Evolutionary conservation across 2,329 filamentous ascomycete species (phyloP).

Genomic region (Fusarium chuoi): DNA sequence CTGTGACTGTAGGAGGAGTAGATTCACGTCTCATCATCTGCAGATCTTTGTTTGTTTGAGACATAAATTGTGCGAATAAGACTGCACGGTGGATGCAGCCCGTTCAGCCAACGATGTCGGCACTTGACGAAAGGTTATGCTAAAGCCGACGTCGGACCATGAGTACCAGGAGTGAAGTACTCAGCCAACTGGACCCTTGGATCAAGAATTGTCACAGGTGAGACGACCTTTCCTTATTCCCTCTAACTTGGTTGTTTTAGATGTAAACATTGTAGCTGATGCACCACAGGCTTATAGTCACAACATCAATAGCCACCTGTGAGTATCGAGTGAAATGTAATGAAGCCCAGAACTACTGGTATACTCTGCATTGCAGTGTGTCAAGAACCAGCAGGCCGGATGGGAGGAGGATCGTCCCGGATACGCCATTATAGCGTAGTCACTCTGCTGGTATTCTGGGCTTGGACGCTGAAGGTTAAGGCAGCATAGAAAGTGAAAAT

Average conservation of each 20-base stretch:
- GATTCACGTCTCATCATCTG: not conserved
- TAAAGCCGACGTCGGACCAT: not conserved
- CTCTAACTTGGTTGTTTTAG: not conserved
- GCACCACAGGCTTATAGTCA: not conserved
- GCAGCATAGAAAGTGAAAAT: not conserved
- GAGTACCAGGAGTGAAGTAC: not conserved
- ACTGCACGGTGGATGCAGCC: not conserved
- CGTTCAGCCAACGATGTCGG: slow-evolving; percentile 12
- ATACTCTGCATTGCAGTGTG: not conserved
- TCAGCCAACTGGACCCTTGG: not conserved
- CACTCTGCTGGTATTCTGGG: slow-evolving; percentile 27
- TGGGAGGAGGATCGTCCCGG: slow-evolving; percentile 37
- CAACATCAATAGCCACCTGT: not conserved
- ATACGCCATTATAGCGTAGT: slow-evolving; percentile 37
- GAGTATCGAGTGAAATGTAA: not conserved
- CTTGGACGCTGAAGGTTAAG: slow-evolving; percentile 4
- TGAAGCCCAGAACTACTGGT: not conserved
- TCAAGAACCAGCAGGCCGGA: slow-evolving; percentile 35
- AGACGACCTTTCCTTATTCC: not conserved
- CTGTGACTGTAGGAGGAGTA: not conserved
- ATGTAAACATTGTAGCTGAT: not conserved
- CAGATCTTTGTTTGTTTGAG: slow-evolving; percentile 1
- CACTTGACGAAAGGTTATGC: slow-evolving; percentile 26
- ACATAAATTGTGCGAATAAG: not conserved
- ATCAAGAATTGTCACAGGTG: not conserved